These are phyloP conservation scores for Saccharum hybrid DNA, from an alignment of 202 grass and related monocot genomes.

Conservation along the genomic window DNA sequence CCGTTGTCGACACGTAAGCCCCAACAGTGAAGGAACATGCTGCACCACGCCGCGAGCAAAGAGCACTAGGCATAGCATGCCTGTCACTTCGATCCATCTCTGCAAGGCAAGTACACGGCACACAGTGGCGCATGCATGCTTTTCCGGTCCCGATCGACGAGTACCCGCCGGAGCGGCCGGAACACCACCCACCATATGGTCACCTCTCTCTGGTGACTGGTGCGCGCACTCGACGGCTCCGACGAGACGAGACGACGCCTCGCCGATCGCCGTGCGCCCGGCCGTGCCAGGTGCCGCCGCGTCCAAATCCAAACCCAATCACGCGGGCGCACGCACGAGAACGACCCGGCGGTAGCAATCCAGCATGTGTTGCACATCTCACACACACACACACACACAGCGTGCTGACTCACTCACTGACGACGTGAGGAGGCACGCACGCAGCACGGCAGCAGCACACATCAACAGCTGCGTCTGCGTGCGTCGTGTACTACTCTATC, in stretches of 20 bases:
- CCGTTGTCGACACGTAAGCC: constrained; percentile 18
- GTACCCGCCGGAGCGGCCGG: not conserved
- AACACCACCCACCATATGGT: not conserved
- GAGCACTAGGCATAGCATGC: not conserved
- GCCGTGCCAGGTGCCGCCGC: not conserved
- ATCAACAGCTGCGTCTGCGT: not conserved
- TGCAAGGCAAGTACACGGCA: not conserved
- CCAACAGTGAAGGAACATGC: not conserved
- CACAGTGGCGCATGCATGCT: not conserved
- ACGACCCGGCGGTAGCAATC: not conserved
- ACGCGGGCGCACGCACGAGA: constrained; percentile 12
- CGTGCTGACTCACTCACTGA: not conserved
- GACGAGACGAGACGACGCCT: not conserved
- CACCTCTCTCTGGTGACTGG: not conserved
- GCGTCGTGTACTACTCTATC: not conserved
- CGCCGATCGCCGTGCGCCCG: not conserved
- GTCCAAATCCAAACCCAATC: constrained; percentile 31
- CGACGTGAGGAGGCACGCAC: not conserved
- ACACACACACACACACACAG: not conserved
- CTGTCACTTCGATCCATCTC: not conserved
- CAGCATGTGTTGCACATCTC: constrained; percentile 32
- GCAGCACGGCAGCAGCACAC: too few species aligned
- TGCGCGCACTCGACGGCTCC: not conserved
- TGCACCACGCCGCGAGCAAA: too few species aligned
- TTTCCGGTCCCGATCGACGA: not conserved